These are phyloP conservation scores for Glycine soja DNA, from an alignment of 306 rosid genomes.

Conservation along the genomic window DNA sequence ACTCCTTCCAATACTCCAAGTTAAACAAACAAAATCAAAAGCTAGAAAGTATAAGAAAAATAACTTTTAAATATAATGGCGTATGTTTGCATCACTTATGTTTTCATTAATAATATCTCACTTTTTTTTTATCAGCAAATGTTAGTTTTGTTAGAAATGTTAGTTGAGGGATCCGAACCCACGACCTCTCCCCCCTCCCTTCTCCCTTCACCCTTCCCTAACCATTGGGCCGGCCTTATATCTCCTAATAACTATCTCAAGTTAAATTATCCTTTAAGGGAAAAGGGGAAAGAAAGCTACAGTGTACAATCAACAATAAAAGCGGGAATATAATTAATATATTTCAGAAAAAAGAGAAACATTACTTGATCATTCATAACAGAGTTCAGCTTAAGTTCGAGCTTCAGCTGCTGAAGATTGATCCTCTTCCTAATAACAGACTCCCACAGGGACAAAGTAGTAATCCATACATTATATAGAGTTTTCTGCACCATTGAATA, in stretches of 20 bases:
- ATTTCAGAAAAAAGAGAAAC: constrained; percentile 33
- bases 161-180: too few relatives aligned
- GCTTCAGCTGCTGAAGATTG: constrained; percentile 79
- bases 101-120: neutral
- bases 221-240: too few relatives aligned
- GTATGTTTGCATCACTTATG: constrained; percentile 16
- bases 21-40: neutral
- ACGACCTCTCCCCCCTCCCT: too few relatives aligned
- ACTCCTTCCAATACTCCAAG: neutral
- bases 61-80: neutral
- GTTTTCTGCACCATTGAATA: constrained; percentile 65
- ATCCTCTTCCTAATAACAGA: constrained; percentile 79
- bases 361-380: constrained; percentile 81
- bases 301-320: constrained; percentile 18
- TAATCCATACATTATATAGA: constrained; percentile 71
- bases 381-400: constrained; percentile 76
- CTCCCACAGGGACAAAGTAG: constrained; percentile 72
- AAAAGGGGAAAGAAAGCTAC: neutral
- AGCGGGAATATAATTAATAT: constrained; percentile 12
- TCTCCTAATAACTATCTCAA: neutral
- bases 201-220: too few relatives aligned
- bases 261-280: neutral
- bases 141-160: too few relatives aligned
- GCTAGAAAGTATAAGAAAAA: constrained; percentile 5
- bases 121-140: too few relatives aligned